Conservation (phyloP, 2,329 filamentous ascomycete species). For the Cercospora zeina region DNA sequence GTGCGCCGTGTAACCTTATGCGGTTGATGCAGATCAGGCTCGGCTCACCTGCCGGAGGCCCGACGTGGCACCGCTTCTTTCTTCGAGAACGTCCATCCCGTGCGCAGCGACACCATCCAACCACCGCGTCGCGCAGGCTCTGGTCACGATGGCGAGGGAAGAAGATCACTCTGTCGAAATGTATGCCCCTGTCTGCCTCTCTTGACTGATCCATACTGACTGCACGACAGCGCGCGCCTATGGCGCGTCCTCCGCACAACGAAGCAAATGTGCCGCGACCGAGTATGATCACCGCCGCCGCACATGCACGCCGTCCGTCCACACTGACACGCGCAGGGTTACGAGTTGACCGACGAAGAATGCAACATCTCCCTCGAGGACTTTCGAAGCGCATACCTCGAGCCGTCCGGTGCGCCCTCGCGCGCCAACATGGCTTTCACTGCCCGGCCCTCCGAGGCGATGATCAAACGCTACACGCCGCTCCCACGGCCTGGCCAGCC, state of each 20-base stretch:
- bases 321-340: constrained; percentile 64
- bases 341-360: constrained; percentile 87
- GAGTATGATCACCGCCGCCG: constrained; percentile 56
- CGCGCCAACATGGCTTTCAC: constrained; percentile 84
- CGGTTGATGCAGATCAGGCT: neutral
- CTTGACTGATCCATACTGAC: neutral
- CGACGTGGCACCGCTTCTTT: constrained; percentile 6
- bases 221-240: constrained; percentile 58
- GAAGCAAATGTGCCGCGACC: constrained; percentile 90
- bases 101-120: neutral
- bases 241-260: constrained; percentile 94
- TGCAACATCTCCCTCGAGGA: constrained; percentile 80
- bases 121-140: neutral
- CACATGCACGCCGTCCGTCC: neutral
- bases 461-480: constrained; percentile 81
- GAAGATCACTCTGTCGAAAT: constrained; percentile 37
- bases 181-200: constrained; percentile 4
- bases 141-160: constrained; percentile 30
- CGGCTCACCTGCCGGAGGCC: constrained; percentile 5
- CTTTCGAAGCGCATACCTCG: constrained; percentile 72
- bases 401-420: constrained; percentile 73
- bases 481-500: constrained; percentile 64
- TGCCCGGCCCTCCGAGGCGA: constrained; percentile 76
- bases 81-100: constrained; percentile 13
- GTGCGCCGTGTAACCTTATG: no score